Percentiles rank a stretch among this genome's conserved stretches.
Conservation (phyloP, 108 stramenopile genomes). For the Seminavis robusta region DNA sequence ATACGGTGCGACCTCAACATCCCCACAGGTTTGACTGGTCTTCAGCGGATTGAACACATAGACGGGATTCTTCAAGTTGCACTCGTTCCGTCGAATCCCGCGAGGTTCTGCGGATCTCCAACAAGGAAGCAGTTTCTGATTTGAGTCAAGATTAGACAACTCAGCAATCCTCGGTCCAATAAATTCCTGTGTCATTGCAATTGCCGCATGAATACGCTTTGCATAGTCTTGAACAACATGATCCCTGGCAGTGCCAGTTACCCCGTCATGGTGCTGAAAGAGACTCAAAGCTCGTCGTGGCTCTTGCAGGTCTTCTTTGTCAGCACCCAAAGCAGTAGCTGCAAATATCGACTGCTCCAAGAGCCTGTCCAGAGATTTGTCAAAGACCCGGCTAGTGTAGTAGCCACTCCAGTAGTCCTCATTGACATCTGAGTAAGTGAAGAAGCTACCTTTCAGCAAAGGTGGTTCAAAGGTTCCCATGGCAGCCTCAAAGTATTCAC, state of each 20-base stretch:
- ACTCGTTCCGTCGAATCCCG: conserved; percentile 30
- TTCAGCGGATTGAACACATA: conserved; percentile 51
- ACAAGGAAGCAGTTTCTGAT: too few relatives aligned
- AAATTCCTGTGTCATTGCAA: conserved; percentile 27
- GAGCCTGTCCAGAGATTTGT: conserved; percentile 58
- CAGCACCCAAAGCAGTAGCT: conserved; percentile 35
- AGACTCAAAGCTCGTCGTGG: conserved; percentile 42
- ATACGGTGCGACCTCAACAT: conserved; percentile 23
- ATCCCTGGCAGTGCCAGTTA: conserved; percentile 55
- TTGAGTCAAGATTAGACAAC: too few relatives aligned
- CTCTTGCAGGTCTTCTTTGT: conserved; percentile 38
- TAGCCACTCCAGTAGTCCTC: conserved; percentile 72
- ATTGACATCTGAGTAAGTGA: conserved; percentile 54
- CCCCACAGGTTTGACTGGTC: conserved; percentile 37
- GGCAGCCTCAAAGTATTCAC: conserved; percentile 51
- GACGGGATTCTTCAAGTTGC: conserved; percentile 11
- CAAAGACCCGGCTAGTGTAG: conserved; percentile 61
- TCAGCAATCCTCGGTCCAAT: too few relatives aligned
- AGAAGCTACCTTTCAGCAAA: conserved; percentile 53
- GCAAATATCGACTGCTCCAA: conserved; percentile 53
- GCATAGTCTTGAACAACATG: conserved; percentile 60
- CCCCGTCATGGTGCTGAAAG: conserved; percentile 70
- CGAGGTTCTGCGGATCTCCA: conserved; percentile 36
- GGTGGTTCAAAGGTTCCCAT: conserved; percentile 43
- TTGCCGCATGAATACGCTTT: conserved; percentile 34